Evolutionary conservation across 2,329 filamentous ascomycete species (phyloP).

Genomic region (Ceratocystis destructans): DNA sequence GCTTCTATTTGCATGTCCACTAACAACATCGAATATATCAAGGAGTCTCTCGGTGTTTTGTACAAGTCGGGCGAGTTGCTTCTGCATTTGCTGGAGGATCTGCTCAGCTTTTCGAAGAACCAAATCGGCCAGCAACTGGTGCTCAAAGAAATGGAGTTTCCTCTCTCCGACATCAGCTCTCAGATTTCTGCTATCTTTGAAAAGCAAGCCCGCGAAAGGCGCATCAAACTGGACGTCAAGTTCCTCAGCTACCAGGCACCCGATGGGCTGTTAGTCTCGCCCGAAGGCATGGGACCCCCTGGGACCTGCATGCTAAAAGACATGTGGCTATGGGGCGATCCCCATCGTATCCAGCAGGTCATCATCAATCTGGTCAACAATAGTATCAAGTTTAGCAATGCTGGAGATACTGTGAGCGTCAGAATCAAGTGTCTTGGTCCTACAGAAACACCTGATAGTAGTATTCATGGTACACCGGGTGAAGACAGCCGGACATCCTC

Average conservation of each 20-base stretch:
- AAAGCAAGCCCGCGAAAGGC: slow-evolving; percentile 70
- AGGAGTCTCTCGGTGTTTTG: slow-evolving; percentile 71
- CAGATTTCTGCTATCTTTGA: slow-evolving; percentile 80
- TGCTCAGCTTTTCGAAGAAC: slow-evolving; percentile 88
- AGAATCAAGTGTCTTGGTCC: slow-evolving; percentile 62
- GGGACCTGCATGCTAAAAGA: slow-evolving; percentile 60
- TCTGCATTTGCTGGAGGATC: slow-evolving; percentile 73
- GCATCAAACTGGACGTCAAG: slow-evolving; percentile 57
- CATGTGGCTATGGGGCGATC: slow-evolving; percentile 84
- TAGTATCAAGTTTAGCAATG: slow-evolving; percentile 77
- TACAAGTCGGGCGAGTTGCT: slow-evolving; percentile 66
- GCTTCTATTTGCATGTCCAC: slow-evolving; percentile 88
- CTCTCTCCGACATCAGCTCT: slow-evolving; percentile 66
- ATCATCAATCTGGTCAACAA: slow-evolving; percentile 89
- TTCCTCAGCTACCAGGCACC: slow-evolving; percentile 32
- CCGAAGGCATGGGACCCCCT: slow-evolving; percentile 48
- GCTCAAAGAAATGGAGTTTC: slow-evolving; percentile 74
- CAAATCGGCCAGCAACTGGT: slow-evolving; percentile 75
- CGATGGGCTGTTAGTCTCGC: slow-evolving; percentile 24
- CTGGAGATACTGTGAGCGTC: slow-evolving; percentile 60
- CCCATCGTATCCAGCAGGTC: slow-evolving; percentile 82
- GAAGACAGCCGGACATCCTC: slow-evolving; percentile 41
- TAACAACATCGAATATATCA: slow-evolving; percentile 62
- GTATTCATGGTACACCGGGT: slow-evolving; percentile 20
- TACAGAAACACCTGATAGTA: slow-evolving; percentile 27